Conservation (phyloP, 805 yeast genomes). For the Yamadazyma kitorensis region DNA sequence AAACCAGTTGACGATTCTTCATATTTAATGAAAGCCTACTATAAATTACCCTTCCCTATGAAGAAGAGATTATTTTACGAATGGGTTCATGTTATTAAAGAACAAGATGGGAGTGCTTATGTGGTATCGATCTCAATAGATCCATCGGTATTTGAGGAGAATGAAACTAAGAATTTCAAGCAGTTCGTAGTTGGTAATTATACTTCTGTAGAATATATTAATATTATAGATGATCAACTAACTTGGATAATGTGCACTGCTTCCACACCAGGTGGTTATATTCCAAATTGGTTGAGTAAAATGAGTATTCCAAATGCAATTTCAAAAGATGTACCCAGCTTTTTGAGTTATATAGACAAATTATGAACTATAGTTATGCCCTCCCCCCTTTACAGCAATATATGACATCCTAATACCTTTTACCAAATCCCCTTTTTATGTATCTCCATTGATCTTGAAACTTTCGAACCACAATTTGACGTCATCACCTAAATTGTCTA, state of each 20-base stretch:
- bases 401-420: no score
- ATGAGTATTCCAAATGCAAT: slow-evolving; percentile 30
- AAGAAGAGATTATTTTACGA: slow-evolving; percentile 35
- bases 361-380: no score
- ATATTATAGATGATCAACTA: slow-evolving; percentile 19
- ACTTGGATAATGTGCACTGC: slow-evolving; percentile 40
- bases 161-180: slow-evolving; percentile 12
- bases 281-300: slow-evolving; percentile 35
- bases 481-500: slow-evolving; percentile 42
- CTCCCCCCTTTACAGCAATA: no score
- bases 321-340: slow-evolving; percentile 40
- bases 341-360: slow-evolving; percentile 27
- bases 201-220: slow-evolving; percentile 34
- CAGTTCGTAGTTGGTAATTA: slow-evolving; percentile 29
- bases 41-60: slow-evolving; percentile 36
- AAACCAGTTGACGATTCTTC: slow-evolving; percentile 17
- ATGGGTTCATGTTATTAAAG: slow-evolving; percentile 26
- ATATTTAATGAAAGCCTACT: slow-evolving; percentile 31
- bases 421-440: no score
- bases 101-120: slow-evolving; percentile 19
- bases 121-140: slow-evolving; percentile 33
- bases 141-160: slow-evolving; percentile 18
- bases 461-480: slow-evolving; percentile 40
- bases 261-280: slow-evolving; percentile 38
- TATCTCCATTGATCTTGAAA: slow-evolving; percentile 19